These are phyloP conservation scores for Cystofilobasidium ferigula DNA, from an alignment of 768 basidiomycete species.

Conservation along the genomic window DNA sequence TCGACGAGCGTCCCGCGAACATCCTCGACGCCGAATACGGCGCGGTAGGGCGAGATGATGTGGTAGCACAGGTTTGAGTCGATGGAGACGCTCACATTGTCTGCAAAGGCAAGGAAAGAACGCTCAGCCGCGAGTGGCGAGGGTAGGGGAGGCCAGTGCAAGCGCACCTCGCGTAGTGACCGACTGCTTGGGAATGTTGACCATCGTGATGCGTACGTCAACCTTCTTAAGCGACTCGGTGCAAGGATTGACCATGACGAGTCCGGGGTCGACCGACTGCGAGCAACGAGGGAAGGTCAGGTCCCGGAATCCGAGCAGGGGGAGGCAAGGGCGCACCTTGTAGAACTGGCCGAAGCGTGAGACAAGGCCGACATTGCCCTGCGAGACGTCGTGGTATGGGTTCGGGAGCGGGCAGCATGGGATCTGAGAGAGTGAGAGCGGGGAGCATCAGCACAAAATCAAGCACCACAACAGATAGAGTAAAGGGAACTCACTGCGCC, in stretches of 20 bases:
- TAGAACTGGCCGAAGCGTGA: constrained; percentile 23
- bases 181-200: constrained; percentile 67
- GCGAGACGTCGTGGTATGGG: constrained; percentile 53
- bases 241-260: constrained; percentile 19
- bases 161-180: background rate
- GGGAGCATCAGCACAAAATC: constrained; percentile 10
- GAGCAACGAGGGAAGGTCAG: constrained; percentile 45
- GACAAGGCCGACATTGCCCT: constrained; percentile 45
- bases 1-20: constrained; percentile 48
- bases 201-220: constrained; percentile 94
- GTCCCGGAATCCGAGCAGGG: background rate
- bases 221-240: constrained; percentile 47
- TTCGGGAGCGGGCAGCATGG: constrained; percentile 32
- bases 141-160: background rate
- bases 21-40: constrained; percentile 85
- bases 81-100: constrained; percentile 91
- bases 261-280: constrained; percentile 22
- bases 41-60: constrained; percentile 47
- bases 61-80: constrained; percentile 58
- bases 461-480: background rate
- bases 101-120: constrained; percentile 52
- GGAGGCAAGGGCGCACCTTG: background rate
- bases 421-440: constrained; percentile 10
- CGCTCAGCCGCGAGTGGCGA: background rate
- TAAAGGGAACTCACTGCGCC: constrained; percentile 40